Evolutionary conservation across 2,329 filamentous ascomycete genomes (phyloP).

Genomic region (Pochonia chlamydosporia): DNA sequence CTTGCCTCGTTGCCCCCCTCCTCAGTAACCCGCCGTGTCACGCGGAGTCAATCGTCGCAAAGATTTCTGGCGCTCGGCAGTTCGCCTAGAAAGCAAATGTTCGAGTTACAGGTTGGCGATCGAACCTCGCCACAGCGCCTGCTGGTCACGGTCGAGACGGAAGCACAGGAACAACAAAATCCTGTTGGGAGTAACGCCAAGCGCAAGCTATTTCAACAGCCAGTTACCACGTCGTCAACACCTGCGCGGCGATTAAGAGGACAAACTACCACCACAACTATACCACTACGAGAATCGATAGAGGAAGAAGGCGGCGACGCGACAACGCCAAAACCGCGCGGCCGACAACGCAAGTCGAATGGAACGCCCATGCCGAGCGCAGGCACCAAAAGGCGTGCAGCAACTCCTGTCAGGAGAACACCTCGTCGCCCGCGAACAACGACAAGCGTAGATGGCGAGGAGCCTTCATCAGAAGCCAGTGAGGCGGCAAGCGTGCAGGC

Average conservation of each 20-base stretch:
- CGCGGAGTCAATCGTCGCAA: constrained; percentile 37
- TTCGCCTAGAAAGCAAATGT: constrained; percentile 51
- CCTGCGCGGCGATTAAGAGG: constrained; percentile 26
- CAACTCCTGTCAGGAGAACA: constrained; percentile 35
- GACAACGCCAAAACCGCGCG: constrained; percentile 36
- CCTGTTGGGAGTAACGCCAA: constrained; percentile 26
- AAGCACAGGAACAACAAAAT: constrained; percentile 2
- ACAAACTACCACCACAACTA: constrained; percentile 40
- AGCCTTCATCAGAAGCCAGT: constrained; percentile 13
- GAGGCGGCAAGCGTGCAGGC: constrained; percentile 15
- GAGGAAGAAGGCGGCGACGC: constrained; percentile 24
- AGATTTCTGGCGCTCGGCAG: constrained; percentile 29
- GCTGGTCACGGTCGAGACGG: constrained; percentile 46
- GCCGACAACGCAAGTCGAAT: constrained; percentile 43
- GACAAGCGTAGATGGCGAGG: constrained; percentile 22
- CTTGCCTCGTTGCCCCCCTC: constrained; percentile 27
- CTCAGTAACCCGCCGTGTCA: constrained; percentile 33
- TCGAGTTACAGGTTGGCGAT: constrained; percentile 50
- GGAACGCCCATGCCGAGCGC: constrained; percentile 44
- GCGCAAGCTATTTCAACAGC: constrained; percentile 37
- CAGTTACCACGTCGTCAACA: constrained; percentile 30
- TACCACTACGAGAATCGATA: constrained; percentile 42
- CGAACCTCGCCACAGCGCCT: constrained; percentile 44
- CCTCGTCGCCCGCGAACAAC: constrained; percentile 27
- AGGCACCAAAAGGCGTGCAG: constrained; percentile 38